Evolutionary conservation across 1,284 basidiomycete genomes (phyloP), one percentile per base, ranked within the genome.

Genomic region (Heterobasidion irregulare): DNA sequence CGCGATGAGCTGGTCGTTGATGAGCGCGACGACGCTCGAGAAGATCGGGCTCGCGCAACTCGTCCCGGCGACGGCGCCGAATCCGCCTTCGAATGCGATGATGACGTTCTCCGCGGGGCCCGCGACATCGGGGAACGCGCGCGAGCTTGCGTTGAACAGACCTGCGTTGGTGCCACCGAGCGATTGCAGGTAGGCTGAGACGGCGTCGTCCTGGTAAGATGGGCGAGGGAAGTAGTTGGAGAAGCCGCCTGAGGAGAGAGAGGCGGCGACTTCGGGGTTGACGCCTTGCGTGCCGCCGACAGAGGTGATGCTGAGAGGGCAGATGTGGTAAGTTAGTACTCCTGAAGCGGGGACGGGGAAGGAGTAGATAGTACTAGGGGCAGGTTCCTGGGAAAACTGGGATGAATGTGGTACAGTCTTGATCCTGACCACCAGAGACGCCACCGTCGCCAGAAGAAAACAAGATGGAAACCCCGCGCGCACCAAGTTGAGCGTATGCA

Each of bases 1-100:
- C 1, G 68, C 61, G 43, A 80, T 62, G n/a, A 75, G 74, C 18
- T 72, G 71, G 58, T 81, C 79, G 63, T 84, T 84, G 38, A 84
- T 65, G 63, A 83, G 68, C 0, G 78, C 72, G 50, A 84, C 66
- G 54, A 83, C 71, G 8, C 73, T 68, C 8, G 74, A 74, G 57
- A 81, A 70, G 3, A 77, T 74, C 1, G 82, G 82, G 9, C 76
- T 62, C 4, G 80, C 73, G 1, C 79, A 79, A 19, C 77, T 79
- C 7, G 82, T 83, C 18, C 82, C 82, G 43, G 70, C 75, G 49
- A 77, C 70, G 65, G 46, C 64, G 13, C 60, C 58, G 18, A 61
- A 47, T 3, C 55, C 51, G 13, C 68, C 69, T 8, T 53, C 58
- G 56, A 61, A 50, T 61, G 65, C 65, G 59, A 73, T 62, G 46